Evolutionary conservation across 2,329 filamentous ascomycete genomes (phyloP).

Genomic region (Microcera coccophila): DNA sequence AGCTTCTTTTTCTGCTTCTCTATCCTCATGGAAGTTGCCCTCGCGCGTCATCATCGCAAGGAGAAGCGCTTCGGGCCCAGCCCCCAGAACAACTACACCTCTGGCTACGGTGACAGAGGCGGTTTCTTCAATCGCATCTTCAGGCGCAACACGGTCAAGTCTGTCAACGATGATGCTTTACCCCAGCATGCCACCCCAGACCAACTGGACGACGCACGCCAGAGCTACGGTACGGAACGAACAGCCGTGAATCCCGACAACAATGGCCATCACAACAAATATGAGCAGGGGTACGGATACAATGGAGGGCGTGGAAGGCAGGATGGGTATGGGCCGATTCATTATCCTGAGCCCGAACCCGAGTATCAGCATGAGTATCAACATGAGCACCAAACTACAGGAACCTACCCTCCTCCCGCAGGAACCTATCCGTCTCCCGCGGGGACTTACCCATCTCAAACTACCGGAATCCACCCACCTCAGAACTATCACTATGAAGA

Average conservation of each 20-base stretch:
- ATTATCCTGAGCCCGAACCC: slow-evolving; percentile 24
- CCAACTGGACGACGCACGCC: slow-evolving; percentile 37
- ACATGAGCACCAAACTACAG: neutral
- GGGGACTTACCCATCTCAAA: no score
- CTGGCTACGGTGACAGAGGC: slow-evolving; percentile 37
- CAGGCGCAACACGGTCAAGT: slow-evolving; percentile 21
- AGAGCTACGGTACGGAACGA: slow-evolving; percentile 40
- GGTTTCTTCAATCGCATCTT: slow-evolving; percentile 36
- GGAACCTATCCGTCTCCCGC: no score
- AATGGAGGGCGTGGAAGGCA: slow-evolving; percentile 21
- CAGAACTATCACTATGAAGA: slow-evolving; percentile 35
- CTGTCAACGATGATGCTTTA: slow-evolving; percentile 27
- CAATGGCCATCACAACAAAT: slow-evolving; percentile 24
- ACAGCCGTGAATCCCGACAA: slow-evolving; percentile 32
- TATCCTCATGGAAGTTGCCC: slow-evolving; percentile 62
- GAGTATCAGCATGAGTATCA: neutral
- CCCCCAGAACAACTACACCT: slow-evolving; percentile 56
- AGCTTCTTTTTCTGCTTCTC: slow-evolving; percentile 74
- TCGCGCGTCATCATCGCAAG: slow-evolving; percentile 68
- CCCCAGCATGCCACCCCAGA: slow-evolving; percentile 40
- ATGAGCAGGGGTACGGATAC: slow-evolving; percentile 21
- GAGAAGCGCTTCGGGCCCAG: slow-evolving; percentile 65
- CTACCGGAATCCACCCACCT: no score
- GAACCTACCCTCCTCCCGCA: no score
- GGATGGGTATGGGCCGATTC: slow-evolving; percentile 27